Conservation (phyloP, 352 stramenopile species). For the Phytophthora quininea region DNA sequence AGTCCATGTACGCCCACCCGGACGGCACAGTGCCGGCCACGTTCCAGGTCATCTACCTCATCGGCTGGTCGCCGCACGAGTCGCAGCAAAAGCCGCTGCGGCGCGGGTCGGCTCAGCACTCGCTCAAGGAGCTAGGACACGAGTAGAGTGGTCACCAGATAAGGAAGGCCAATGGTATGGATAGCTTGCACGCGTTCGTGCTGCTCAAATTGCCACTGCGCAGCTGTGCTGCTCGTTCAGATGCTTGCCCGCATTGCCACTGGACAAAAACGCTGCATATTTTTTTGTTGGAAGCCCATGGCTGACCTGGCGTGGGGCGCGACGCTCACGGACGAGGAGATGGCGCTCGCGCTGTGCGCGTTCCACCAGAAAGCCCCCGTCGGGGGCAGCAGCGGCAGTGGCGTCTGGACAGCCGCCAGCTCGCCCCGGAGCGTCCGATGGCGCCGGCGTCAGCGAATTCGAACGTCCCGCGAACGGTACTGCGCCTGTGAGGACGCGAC, state of each 20-base stretch:
- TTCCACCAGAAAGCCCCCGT: constrained; percentile 21
- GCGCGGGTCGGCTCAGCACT: constrained; percentile 78
- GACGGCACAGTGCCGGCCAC: constrained; percentile 93
- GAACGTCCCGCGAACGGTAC: constrained; percentile 11
- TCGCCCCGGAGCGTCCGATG: constrained; percentile 8
- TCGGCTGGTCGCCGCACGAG: constrained; percentile 96
- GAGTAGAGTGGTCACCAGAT: constrained; percentile 4
- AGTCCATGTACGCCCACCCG: constrained; percentile 90
- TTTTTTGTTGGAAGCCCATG: constrained; percentile 11
- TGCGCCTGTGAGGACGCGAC: constrained; percentile 5
- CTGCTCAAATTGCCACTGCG: too few species aligned
- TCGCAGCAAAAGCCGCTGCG: constrained; percentile 94
- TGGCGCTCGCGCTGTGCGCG: constrained; percentile 28
- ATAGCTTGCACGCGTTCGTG: too few species aligned
- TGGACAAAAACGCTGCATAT: too few species aligned
- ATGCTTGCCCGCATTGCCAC: too few species aligned
- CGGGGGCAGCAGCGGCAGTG: constrained; percentile 12
- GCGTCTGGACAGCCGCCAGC: constrained; percentile 8
- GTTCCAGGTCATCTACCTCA: constrained; percentile 98
- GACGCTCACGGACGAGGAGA: constrained; percentile 32
- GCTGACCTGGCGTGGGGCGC: constrained; percentile 36
- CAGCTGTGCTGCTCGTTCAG: too few species aligned
- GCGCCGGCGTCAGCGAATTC: constrained; percentile 1
- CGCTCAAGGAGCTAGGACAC: constrained; percentile 73
- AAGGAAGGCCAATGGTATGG: too few species aligned